phyloP scores from a whole-genome alignment of 306 rosid species.

The Styphnolobium japonicum region DNA sequence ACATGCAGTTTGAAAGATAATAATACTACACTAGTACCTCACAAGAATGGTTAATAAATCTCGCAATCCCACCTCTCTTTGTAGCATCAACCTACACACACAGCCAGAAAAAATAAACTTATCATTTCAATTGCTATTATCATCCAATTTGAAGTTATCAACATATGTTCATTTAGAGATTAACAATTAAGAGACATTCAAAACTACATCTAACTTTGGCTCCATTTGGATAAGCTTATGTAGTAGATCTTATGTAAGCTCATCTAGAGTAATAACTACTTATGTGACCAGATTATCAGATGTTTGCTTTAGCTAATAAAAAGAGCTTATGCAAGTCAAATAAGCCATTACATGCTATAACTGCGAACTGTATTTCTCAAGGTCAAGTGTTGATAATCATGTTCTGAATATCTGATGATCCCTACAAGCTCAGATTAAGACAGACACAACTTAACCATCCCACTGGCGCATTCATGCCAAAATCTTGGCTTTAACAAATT shows the following conservation, averaged over 20 bases:
- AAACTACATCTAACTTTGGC: slow-evolving; percentile 3
- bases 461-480: neutral
- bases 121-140: slow-evolving; percentile 14
- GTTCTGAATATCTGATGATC: neutral
- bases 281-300: neutral
- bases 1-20: slow-evolving; percentile 3
- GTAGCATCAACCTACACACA: slow-evolving; percentile 92
- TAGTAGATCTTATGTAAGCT: slow-evolving; percentile 11
- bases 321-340: neutral
- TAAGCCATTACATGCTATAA: neutral
- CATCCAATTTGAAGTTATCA: neutral
- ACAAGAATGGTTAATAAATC: slow-evolving; percentile 95
- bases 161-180: neutral
- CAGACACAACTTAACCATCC: neutral
- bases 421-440: neutral
- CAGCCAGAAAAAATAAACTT: slow-evolving; percentile 12
- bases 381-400: neutral
- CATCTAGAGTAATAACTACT: neutral
- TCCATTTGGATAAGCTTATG: neutral
- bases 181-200: neutral
- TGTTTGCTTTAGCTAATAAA: neutral
- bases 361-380: neutral
- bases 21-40: slow-evolving; percentile 57
- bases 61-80: slow-evolving; percentile 93
- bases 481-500: neutral